Base-by-base conservation (phyloP, 495 filamentous ascomycete species). In the Glarea lozoyensis region DNA sequence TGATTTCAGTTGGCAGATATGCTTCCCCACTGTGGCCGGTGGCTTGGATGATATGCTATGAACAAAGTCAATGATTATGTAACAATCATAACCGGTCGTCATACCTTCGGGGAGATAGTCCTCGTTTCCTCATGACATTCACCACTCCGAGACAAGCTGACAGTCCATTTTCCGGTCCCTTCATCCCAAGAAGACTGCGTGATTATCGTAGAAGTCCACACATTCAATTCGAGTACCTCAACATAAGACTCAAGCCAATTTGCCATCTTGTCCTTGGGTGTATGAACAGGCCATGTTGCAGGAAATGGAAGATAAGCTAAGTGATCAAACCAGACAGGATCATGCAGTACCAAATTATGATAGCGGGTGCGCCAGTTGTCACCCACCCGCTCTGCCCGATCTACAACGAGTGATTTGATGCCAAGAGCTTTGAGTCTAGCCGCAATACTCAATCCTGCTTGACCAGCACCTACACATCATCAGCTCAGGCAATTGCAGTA, bases 221-320 rank as follows among this genome's bases (percentile, higher is more conserved):
- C 69, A 54, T 85, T 82, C 22, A 86, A 64, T 44, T 86, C 82
- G 16, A 84, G 55, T 1, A 75, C 42, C 37, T 67, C 74, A 20
- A 70, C 79, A 47, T 85, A 86, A 1, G 66, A 67, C 45, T 85
- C 81, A 53, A 85, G 79, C 66, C 77, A 86, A 33, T 84, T 78
- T 6, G 72, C 81, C 0, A 84, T 66, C 42, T 86, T 84, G 53
- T 85, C 80, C 52, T 84, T 84, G 0, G 81, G 81, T 2, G 76
- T 79, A 54, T 78, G 81, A 10, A 74, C 32, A 1, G 69, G 71
- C 79, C 80, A 84, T 47, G 65, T 63, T 0, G 62, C 22, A 13
- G 81, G 81, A 55, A 84, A 84, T 0, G 66, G 65, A 3, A 86
- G 30, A 56, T 84, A 84, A 1, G 81, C 77, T 43, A 84, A 58